Base-by-base conservation (phyloP, 257 asterid species). In the Striga asiatica region DNA sequence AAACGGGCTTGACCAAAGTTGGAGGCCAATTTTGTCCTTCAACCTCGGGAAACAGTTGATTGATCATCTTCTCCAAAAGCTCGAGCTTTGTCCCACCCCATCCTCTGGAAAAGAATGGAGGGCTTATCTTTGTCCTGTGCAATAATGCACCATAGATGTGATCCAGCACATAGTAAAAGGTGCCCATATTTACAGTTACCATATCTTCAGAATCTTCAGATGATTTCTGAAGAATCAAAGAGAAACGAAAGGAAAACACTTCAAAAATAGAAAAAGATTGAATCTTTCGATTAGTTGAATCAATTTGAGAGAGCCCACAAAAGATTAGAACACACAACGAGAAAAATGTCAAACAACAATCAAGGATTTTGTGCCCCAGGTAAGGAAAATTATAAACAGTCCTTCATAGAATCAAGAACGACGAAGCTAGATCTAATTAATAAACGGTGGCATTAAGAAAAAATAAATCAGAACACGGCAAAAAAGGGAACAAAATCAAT, bases 41-140 rank as follows among this genome's bases (percentile, higher is more conserved):
- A 12, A 82, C 41, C 58, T 71, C 74, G 14, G 93, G 96, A 66
- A 82, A 87, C 62, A 88, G 63, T 58, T 80, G 87, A 6, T 76
- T 87, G 28, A 82, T 77, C 89, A 81, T 73, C 50, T 79, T 82
- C 64, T 91, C 97, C 61, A 87, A 34, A 62, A 84, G 93, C 64
- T 67, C 97, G 68, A 91, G 98, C 85, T 84, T 74, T 24, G 74
- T 50, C 7, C 98, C 98, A n/a, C 98, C 98, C 98, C 97, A 91
- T 3, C 96, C 98, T 67, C 84, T 64, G 0, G 93, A 84, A 47
- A 87, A 87, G 62, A 87, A 91, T 11, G 74, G 97, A 2, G 97
- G 87, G 77, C 81, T 84, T 29, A 91, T 47, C 73, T 75, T 84
- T 5, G 95, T 84, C 71, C 97, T 74, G 70, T 91, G 97, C 80